Base-by-base conservation (phyloP, 2,329 filamentous ascomycete genomes). In the Escovopsis sp. region DNA sequence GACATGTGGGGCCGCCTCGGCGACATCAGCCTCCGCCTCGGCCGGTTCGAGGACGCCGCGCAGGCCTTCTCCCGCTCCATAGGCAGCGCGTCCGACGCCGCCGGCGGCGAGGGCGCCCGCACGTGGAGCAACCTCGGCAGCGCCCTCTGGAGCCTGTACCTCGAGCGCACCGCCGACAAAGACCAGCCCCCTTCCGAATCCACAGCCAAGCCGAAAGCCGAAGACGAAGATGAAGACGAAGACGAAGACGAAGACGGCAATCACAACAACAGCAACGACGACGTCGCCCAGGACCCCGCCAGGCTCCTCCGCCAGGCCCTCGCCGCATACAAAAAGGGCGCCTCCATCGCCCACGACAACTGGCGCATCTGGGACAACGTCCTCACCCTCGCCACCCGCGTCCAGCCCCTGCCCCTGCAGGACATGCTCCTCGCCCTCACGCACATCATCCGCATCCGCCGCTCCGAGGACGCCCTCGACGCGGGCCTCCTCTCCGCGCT, bases 361-460 rank as follows among this genome's bases (percentile, higher is more conserved):
- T 84, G 82, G 72, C 79, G 85, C 51, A 95, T 98, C 58, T 96
- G 89, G 89, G 85, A 94, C 57, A 98, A 98, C 53, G 81, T 96
- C 13, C 74, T 98, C 43, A 91, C 87, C 0, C 79, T 96, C 16
- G 82, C 84, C 0, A 76, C 84, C 0, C 83, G 85, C 2, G 73
- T 91, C 25, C 71, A 70, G 1, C 88, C 89, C 0, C 81, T 84
- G 0, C 76, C 81, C 1, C 79, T 86, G 54, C 59, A 68, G 0
- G 86, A 95, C 47, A 75, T 94, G 39, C 65, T 94, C 29, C 69
- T 80, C 5, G 85, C 85, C 0, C 72, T 91, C 45, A 74, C 72
- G 34, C 76, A 81, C 46, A 71, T 96, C 40, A 76, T 94, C 41
- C 76, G 81, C 20, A 75, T 96, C 33, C 78, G 84, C 34, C 71